Base-by-base conservation (phyloP, 768 basidiomycete genomes). In the Boletus subparvulus region DNA sequence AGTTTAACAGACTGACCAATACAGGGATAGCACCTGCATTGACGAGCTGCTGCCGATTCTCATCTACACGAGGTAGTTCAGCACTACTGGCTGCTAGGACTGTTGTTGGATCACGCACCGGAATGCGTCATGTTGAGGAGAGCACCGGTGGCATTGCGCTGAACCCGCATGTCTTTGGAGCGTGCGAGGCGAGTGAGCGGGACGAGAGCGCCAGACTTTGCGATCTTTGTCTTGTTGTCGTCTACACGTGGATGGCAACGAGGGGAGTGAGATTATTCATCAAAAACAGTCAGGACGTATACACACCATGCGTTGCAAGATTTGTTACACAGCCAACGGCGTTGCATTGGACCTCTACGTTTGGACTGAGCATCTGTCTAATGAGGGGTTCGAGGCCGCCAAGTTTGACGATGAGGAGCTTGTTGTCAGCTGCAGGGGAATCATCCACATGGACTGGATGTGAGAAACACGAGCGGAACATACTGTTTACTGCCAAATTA, bases 161-260 rank as follows among this genome's bases (percentile, higher is more conserved):
- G 97, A 4, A 99, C 97, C 12, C 97, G 85, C 96, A 99, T 98
- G 72, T 99, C 97, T 76, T 98, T 98, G 24, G 94, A 97, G 60
- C 93, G 87, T 33, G 97, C 97, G 42, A 99, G 82, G 48, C 97
- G 84, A 43, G 97, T 98, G 37, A 99, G 84, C 24, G 97, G 97
- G 21, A 97, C 93, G 52, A 99, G 80, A n/a, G 97, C 97, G 45
- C 97, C 97, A 11, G 94, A 97, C 81, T 98, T 98, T 40, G 97
- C 97, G 54, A 99, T 99, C 82, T 96, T 97, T 49, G 94, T 97
- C 82, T 99, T 99, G 82, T 99, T 99, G 73, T 99, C 97, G 67
- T 99, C 95, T 97, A 60, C 14, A 62, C 50, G 56, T 50, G 60
- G 26, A 49, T 10, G 21, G 40, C 8, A 54, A 43, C 51, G 48